phyloP scores from a whole-genome alignment of 305 asterid genomes.

The Solanum hybrid region DNA sequence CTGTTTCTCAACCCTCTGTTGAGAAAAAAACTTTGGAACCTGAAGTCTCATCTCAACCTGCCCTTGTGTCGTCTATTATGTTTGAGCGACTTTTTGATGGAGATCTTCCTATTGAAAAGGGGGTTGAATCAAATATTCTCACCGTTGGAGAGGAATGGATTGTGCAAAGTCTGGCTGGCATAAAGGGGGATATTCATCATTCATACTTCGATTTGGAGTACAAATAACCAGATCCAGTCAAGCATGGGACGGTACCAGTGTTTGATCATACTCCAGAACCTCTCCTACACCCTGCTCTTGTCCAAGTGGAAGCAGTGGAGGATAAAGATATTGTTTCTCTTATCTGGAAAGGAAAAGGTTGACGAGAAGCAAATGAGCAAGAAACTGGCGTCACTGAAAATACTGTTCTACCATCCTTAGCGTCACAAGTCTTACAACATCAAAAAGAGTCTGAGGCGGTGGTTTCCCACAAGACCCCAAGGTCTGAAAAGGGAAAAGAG shows the following conservation, averaged over 20 bases:
- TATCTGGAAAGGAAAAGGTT: background rate
- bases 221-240: too few species aligned
- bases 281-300: background rate
- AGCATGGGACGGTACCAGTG: background rate
- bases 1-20: background rate
- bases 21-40: background rate
- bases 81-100: background rate
- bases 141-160: background rate
- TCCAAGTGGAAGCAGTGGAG: background rate
- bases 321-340: fast-evolving
- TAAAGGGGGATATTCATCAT: background rate
- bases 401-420: background rate
- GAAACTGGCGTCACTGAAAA: background rate
- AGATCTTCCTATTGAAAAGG: background rate
- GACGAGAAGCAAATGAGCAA: background rate
- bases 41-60: background rate
- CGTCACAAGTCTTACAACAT: background rate
- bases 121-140: background rate
- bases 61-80: background rate
- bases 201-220: background rate
- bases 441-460: background rate
- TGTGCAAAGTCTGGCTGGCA: background rate
- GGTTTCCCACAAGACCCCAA: background rate
- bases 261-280: background rate
- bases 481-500: background rate